Base-by-base conservation (phyloP, 2,329 filamentous ascomycete genomes). In the Aspergillus sp. region DNA sequence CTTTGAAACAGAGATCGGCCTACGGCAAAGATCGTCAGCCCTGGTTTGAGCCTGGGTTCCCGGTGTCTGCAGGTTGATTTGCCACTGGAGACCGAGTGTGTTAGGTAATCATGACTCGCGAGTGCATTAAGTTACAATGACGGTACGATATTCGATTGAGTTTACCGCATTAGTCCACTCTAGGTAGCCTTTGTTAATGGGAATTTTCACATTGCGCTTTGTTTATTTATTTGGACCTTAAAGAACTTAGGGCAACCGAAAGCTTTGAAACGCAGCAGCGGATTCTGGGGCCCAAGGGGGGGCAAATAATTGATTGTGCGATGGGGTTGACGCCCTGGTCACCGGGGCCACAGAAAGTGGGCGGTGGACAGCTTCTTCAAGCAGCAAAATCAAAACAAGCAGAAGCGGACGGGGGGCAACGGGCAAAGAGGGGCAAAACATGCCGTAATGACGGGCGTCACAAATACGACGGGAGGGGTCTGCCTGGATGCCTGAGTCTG, bases 351-450 rank as follows among this genome's bases (percentile, higher is more conserved):
- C 68, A 61, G 45, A 42, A 39, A 57, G 58, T 66, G 63, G 58
- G 63, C 62, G 61, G 60, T 64, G 62, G 61, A 57, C 56, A 54
- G 55, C 12, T 59, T 55, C 68, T 70, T 57, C 57, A 71, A 71
- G 63, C 54, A 70, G 72, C 54, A 74, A 75, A 75, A 75, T 55
- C 71, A 75, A 73, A 75, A 75, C 70, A 75, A 75, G 62, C 65
- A 67, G 62, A 62, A 26, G 32, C 4, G 49, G 22, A 57, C 61
- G 52, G 46, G 50, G 50, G 39, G 50, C 49, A 57, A 49, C 18
- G 20, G 10, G 26, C 16, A 14, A 42, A 47, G 29, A 32, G 49
- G 32, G 54, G 18, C 32, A 31, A 52, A 24, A 22, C 49, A 54
- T 42, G 32, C 32, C 32, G 32, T 36, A 36, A 36, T 36, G 32